Conservation (phyloP, 2,329 filamentous ascomycete genomes). For the Colletotrichum endophyticum region DNA sequence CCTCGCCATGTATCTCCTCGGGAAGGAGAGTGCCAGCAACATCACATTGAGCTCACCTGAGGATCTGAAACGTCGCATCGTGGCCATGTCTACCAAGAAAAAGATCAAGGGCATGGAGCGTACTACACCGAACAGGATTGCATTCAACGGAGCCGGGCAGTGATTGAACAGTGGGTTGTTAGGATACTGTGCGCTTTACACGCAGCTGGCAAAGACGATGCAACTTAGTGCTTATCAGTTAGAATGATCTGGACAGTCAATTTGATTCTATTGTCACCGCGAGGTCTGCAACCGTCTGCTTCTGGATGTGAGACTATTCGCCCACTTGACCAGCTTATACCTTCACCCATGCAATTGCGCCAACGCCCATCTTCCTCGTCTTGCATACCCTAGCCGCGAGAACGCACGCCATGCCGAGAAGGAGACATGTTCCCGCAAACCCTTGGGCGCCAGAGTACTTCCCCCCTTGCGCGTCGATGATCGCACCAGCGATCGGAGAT, state of each 20-base stretch:
- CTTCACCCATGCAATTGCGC: not conserved
- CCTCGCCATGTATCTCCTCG: constrained; percentile 22
- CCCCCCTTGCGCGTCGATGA: constrained; percentile 27
- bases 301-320: not conserved
- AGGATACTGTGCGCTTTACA: not conserved
- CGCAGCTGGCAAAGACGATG: not conserved
- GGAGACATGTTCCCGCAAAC: constrained; percentile 20
- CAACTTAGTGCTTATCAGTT: not conserved
- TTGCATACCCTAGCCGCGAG: constrained; percentile 15
- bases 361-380: constrained; percentile 7
- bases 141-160: constrained; percentile 53
- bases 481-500: constrained; percentile 38
- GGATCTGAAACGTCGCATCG: constrained; percentile 53
- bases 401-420: constrained; percentile 20
- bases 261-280: not conserved
- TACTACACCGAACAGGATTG: constrained; percentile 56
- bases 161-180: not conserved
- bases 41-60: constrained; percentile 41
- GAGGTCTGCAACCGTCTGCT: not conserved
- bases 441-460: constrained; percentile 27
- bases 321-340: not conserved
- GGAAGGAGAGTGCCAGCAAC: constrained; percentile 29
- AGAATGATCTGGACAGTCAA: not conserved
- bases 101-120: constrained; percentile 43
- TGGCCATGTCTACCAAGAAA: constrained; percentile 42